Evolutionary conservation across 1,284 basidiomycete species (phyloP), one percentile per base, ranked within the genome.

Genomic region (Ustilago bromivora): DNA sequence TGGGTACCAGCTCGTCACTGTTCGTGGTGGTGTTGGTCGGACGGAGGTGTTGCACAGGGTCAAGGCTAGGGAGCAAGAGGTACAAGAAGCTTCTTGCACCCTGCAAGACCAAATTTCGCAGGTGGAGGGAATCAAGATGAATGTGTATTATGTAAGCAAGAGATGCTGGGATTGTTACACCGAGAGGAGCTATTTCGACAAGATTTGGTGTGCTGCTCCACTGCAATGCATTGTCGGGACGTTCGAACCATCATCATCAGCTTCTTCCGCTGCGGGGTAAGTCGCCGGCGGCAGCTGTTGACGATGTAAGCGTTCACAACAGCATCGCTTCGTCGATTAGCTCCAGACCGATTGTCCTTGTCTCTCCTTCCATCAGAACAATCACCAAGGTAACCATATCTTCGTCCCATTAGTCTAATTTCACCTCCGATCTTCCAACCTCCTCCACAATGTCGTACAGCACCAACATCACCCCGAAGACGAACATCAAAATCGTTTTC

Each of bases 51-150:
- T 4, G 36, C 28, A 23, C 12, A 31, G 36, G 17, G n/a, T 34
- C 95, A 94, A 56, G 96, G 96, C 94, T 19, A 5, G 57, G 23
- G 23, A 28, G 23, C 23, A 36, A 41, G 23, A 47, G 19, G 43
- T 17, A 40, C 23, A 28, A 47, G 17, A 59, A 41, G 40, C 56
- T 56, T 38, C 13, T 57, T 57, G 43, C 43, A 46, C 43, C n/a
- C 28, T 41, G 56, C 56, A 28, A 46, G 43, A 11, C 43, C 43
- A 67, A 64, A 59, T 43, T 63, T 55, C 51, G 12, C 13, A 72
- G 70, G 70, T 72, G 70, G 65, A 72, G 70, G 70, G 11, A 15
- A 12, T 0, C 0, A 7, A 19, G 4, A 9, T 9, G 8, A 56
- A 51, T 32, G 49, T 51, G 49, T 51, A 51, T 51, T 32, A 57